A percentile compares a stretch with the other conserved stretches of the same genome.
These are phyloP conservation scores for Aspergillus calidoustus DNA, from an alignment of 2,329 filamentous ascomycete genomes.

Conservation along the genomic window DNA sequence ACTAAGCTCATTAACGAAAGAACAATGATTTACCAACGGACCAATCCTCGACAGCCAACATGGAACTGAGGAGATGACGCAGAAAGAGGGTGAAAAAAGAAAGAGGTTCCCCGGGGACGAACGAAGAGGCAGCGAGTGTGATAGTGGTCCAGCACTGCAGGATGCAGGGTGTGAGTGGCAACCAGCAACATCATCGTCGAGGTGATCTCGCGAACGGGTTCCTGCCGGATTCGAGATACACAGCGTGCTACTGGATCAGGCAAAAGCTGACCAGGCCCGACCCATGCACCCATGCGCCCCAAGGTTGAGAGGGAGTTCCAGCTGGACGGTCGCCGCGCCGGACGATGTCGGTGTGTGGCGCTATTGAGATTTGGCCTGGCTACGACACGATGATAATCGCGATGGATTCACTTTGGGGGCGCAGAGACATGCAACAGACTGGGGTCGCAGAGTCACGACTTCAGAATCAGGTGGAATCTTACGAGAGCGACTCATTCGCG, in stretches of 20 bases:
- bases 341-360: background rate
- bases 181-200: background rate
- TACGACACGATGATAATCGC: background rate
- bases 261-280: background rate
- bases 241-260: background rate
- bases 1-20: conserved; percentile 17
- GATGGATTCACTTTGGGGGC: background rate
- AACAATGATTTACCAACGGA: background rate
- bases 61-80: background rate
- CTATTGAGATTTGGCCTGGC: conserved; percentile 2
- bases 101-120: background rate
- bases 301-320: background rate
- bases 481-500: no score
- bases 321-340: background rate
- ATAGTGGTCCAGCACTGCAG: conserved; percentile 19
- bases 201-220: conserved; percentile 10
- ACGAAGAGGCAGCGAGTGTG: conserved; percentile 12
- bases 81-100: background rate
- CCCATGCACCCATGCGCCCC: background rate
- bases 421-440: background rate
- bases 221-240: conserved; percentile 5
- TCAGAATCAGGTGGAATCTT: background rate
- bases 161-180: conserved; percentile 14
- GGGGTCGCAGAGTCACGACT: background rate
- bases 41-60: background rate